Percentiles rank a stretch among this genome's conserved stretches.
phyloP scores from a whole-genome alignment of 768 basidiomycete species.

The Suillus subalutaceus region DNA sequence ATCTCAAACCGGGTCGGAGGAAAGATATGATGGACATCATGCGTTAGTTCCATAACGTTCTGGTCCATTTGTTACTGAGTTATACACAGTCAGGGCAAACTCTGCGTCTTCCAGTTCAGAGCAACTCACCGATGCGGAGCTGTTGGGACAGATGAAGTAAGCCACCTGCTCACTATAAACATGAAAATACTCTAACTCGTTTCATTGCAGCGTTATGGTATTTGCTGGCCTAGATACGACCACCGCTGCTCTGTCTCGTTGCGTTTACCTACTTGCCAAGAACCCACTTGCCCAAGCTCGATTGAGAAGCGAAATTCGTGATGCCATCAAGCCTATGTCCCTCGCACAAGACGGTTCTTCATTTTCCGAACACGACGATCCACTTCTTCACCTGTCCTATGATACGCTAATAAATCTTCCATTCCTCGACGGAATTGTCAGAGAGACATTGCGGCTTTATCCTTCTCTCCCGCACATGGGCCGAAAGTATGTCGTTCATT shows the following conservation, averaged over 20 bases:
- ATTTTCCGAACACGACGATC: slow-evolving; percentile 24
- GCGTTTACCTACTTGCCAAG: slow-evolving; percentile 17
- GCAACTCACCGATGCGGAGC: slow-evolving; percentile 25
- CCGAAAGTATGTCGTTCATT: slow-evolving; percentile 19
- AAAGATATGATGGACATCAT: slow-evolving; percentile 34
- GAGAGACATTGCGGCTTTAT: slow-evolving; percentile 38
- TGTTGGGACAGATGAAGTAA: slow-evolving; percentile 33
- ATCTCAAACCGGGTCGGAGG: slow-evolving; percentile 14
- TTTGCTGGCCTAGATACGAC: slow-evolving; percentile 24
- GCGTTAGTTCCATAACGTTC: slow-evolving; percentile 19
- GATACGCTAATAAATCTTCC: slow-evolving; percentile 40
- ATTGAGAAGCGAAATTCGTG: slow-evolving; percentile 9
- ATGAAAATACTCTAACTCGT: not conserved
- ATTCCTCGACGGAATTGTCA: slow-evolving; percentile 43
- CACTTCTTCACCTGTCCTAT: slow-evolving; percentile 21
- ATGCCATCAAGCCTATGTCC: slow-evolving; percentile 17
- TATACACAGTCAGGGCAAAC: slow-evolving; percentile 27
- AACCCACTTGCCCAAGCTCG: slow-evolving; percentile 11
- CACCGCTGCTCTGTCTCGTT: slow-evolving; percentile 22
- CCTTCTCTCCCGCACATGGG: slow-evolving; percentile 21
- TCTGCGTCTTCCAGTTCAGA: slow-evolving; percentile 20
- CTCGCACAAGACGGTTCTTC: slow-evolving; percentile 6
- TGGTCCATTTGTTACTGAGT: not conserved
- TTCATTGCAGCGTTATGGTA: slow-evolving; percentile 22
- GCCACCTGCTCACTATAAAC: not conserved